Evolutionary conservation across 2,329 filamentous ascomycete genomes (phyloP), one percentile per base, ranked within the genome.

Genomic region (Daldinia eschscholtzii): DNA sequence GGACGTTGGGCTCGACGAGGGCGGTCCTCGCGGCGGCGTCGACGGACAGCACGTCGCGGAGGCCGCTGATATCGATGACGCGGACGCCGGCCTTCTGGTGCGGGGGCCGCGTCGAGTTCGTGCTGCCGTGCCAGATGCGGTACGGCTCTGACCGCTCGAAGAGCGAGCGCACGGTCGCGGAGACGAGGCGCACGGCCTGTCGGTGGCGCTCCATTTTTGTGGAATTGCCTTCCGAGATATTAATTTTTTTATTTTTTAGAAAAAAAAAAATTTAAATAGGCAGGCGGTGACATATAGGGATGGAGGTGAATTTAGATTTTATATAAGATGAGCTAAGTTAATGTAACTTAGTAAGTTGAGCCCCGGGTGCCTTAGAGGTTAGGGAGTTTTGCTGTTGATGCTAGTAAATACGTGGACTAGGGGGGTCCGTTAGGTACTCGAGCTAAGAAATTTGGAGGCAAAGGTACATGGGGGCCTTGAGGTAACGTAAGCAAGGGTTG

Each of bases 51-150:
- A 94, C 89, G 77, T 89, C 83, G 72, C 81, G 82, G 2, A 94
- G 84, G 2, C 81, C 79, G 76, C 88, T 88, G 75, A 92, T 93
- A 81, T 93, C 91, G 72, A 94, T 83, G 65, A 82, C 81, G 66
- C 78, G 81, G 70, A 73, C 77, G 66, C 74, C 71, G 55, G 77
- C 76, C 46, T 80, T 80, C 46, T 77, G 73, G 73, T 81, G 73
- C 80, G 86, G 67, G 80, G 86, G 85, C 4, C 86, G 88, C 53
- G 92, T 94, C 76, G 87, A 91, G 82, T 94, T 94, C 60, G 92
- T 93, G 44, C 89, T 90, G 73, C 92, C 92, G 82, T 94, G 92
- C 78, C 86, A 89, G 82, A 94, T 93, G 70, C 92, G 88, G 82
- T 92, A 94, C 23, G 90, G 87, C 76, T 84, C 80, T 55, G 80